Conservation (phyloP, 176 grass and related monocot species). For the bread wheat (Triticum aestivum) region DNA sequence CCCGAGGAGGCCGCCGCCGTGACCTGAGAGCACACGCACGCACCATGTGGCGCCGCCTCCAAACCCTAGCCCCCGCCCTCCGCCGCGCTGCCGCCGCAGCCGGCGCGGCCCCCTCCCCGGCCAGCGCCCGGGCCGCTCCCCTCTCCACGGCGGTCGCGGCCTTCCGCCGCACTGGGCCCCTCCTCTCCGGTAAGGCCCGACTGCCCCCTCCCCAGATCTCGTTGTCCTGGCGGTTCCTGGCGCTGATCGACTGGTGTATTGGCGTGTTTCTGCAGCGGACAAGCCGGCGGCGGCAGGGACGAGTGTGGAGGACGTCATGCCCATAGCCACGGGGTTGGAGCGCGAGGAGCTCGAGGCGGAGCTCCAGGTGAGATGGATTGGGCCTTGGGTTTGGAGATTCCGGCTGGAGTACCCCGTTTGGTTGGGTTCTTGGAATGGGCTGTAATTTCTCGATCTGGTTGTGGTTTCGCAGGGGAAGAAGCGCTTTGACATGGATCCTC, state of each 20-base stretch:
- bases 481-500: slow-evolving; percentile 85
- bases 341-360: slow-evolving; percentile 76
- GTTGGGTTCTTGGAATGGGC: not conserved
- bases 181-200: slow-evolving; percentile 57
- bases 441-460: slow-evolving; percentile 44
- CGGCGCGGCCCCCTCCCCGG: slow-evolving; percentile 9
- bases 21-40: slow-evolving; percentile 45
- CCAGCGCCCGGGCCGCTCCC: slow-evolving; percentile 13
- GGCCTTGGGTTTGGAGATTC: not conserved
- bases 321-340: slow-evolving; percentile 83
- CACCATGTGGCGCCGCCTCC: slow-evolving; percentile 77
- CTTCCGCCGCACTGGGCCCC: slow-evolving; percentile 67
- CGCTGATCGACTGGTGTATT: slow-evolving; percentile 26
- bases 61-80: slow-evolving; percentile 52
- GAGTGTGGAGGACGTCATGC: slow-evolving; percentile 75
- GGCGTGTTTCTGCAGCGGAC: slow-evolving; percentile 46
- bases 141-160: slow-evolving; percentile 40
- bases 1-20: slow-evolving; percentile 31
- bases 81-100: slow-evolving; percentile 32
- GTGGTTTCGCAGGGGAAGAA: slow-evolving; percentile 66
- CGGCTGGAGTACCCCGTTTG: slow-evolving; percentile 11
- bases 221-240: not conserved
- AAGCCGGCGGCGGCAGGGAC: slow-evolving; percentile 45
- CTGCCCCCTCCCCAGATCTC: slow-evolving; percentile 32
- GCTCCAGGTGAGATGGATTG: slow-evolving; percentile 45